Conservation (phyloP, 2,329 filamentous ascomycete species). For the Lachnellula subtilissima region DNA sequence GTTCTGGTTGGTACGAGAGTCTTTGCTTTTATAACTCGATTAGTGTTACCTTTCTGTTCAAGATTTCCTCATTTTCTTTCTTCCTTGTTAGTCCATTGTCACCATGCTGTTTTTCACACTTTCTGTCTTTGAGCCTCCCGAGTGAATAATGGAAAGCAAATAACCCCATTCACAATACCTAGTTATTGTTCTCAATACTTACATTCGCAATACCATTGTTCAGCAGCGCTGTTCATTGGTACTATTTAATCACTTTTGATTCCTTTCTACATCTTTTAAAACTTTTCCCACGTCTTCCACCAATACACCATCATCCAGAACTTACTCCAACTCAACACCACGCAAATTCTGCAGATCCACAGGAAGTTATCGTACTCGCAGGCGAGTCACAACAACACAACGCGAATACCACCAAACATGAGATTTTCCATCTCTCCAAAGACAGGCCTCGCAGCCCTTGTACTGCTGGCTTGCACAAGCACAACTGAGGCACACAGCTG, state of each 20-base stretch:
- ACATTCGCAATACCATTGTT: constrained; percentile 13
- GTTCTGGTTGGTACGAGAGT: constrained; percentile 9
- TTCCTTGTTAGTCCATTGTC: constrained; percentile 15
- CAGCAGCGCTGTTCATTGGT: constrained; percentile 10
- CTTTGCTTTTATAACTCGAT: constrained; percentile 18
- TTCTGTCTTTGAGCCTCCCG: neutral
- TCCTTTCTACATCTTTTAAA: neutral
- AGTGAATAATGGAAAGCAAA: constrained; percentile 20
- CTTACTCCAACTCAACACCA: neutral
- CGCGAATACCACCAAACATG: constrained; percentile 14
- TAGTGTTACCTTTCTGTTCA: constrained; percentile 7
- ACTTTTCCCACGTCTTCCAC: neutral
- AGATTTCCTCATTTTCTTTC: constrained; percentile 13
- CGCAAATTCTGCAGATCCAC: neutral
- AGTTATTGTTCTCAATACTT: constrained; percentile 17
- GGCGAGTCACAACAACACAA: constrained; percentile 13
- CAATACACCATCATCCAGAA: neutral
- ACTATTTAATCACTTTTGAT: constrained; percentile 4
- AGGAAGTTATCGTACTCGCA: constrained; percentile 10
- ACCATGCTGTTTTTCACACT: neutral
- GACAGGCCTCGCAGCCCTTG: constrained; percentile 12
- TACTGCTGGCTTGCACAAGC: constrained; percentile 15
- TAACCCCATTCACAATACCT: constrained; percentile 12
- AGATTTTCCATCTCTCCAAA: constrained; percentile 5
- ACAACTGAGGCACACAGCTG: constrained; percentile 64